Evolutionary conservation across 495 filamentous ascomycete species (phyloP).

Genomic region (Podospora fimiseda): DNA sequence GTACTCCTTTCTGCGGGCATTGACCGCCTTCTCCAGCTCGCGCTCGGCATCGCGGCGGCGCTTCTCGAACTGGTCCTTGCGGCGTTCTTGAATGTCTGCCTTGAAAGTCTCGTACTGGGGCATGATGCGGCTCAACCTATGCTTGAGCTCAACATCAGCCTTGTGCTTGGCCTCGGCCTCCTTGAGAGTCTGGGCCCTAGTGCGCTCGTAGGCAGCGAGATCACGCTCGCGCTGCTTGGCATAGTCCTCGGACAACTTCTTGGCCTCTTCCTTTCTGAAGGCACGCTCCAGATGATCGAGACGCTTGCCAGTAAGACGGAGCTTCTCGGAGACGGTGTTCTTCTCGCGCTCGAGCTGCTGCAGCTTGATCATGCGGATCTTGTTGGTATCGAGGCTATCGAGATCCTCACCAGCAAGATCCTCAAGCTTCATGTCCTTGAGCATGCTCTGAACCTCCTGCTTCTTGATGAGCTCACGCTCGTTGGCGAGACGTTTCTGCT

Average conservation of each 20-base stretch:
- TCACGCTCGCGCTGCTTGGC: constrained; percentile 77
- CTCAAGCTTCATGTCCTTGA: constrained; percentile 86
- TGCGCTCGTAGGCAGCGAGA: constrained; percentile 68
- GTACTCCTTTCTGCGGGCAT: constrained; percentile 75
- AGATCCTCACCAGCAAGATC: constrained; percentile 70
- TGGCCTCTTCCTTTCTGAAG: constrained; percentile 87
- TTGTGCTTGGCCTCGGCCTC: constrained; percentile 79
- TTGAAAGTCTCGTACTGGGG: constrained; percentile 75
- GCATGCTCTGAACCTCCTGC: constrained; percentile 90
- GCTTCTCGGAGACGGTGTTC: constrained; percentile 81
- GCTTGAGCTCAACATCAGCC: constrained; percentile 86
- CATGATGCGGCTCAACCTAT: constrained; percentile 77
- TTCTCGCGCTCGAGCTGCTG: constrained; percentile 96
- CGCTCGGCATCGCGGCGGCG: constrained; percentile 80
- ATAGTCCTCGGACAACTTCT: constrained; percentile 84
- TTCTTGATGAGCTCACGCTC: constrained; percentile 88
- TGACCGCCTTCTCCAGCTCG: constrained; percentile 85
- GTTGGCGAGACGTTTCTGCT: constrained; percentile 78
- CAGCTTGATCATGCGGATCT: constrained; percentile 87
- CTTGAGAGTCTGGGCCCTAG: constrained; percentile 66
- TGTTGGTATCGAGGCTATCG: constrained; percentile 79
- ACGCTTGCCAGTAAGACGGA: constrained; percentile 87
- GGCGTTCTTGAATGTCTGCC: constrained; percentile 69
- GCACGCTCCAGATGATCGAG: constrained; percentile 98
- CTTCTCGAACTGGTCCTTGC: constrained; percentile 93